A percentile compares a stretch with the other conserved stretches of the same genome.
Conservation (phyloP, 257 asterid species). For the Linderniella brevidens region DNA sequence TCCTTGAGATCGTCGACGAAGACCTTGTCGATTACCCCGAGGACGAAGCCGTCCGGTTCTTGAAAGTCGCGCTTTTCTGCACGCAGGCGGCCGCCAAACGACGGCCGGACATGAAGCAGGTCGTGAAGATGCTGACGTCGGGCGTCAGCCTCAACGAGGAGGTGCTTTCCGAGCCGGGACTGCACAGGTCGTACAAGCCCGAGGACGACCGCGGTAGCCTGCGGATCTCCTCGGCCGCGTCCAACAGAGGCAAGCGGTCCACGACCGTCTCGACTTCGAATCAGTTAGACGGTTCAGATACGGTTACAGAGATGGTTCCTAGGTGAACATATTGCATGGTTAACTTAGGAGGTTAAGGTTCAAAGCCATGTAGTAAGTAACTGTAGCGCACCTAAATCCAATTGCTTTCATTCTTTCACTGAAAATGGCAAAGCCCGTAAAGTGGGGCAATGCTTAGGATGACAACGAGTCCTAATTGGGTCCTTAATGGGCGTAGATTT, state of each 20-base stretch:
- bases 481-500: too few species aligned
- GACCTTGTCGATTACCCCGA: conserved; percentile 31
- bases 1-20: conserved; percentile 49
- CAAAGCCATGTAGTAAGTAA: too few species aligned
- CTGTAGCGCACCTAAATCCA: too few species aligned
- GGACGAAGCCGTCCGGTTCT: conserved; percentile 36
- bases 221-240: conserved; percentile 16
- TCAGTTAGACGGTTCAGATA: conserved; percentile 45
- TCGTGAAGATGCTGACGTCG: conserved; percentile 45
- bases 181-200: conserved; percentile 22
- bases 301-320: too few species aligned
- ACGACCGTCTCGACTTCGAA: conserved; percentile 16
- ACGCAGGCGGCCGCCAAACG: conserved; percentile 53
- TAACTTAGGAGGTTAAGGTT: too few species aligned
- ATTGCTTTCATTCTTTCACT: too few species aligned
- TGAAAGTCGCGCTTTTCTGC: conserved; percentile 57
- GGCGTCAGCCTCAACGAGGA: conserved; percentile 43
- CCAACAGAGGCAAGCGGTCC: conserved; percentile 18
- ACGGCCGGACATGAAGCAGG: conserved; percentile 78
- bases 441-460: too few species aligned
- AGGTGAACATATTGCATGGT: too few species aligned
- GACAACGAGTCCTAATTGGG: too few species aligned
- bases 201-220: conserved; percentile 9
- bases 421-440: too few species aligned
- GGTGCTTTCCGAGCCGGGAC: conserved; percentile 43